Conservation (phyloP, 768 basidiomycete species). For the Boletus pseudopeckii region DNA sequence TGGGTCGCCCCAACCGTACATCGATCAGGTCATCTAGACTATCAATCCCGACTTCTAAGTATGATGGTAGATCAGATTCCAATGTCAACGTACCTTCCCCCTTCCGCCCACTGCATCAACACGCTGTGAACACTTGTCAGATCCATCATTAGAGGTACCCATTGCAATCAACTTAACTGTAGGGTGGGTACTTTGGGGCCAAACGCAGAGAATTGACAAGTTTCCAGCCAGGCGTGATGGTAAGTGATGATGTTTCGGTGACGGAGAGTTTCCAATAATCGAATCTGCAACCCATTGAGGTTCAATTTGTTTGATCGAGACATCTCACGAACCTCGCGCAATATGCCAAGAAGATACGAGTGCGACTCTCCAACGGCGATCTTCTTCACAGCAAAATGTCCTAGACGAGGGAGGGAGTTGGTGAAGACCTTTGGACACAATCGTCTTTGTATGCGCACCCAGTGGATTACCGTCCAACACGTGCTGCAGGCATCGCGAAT, state of each 20-base stretch:
- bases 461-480: conserved; percentile 83
- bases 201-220: conserved; percentile 80
- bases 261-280: conserved; percentile 78
- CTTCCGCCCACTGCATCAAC: conserved; percentile 93
- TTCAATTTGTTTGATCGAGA: neutral
- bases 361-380: conserved; percentile 93
- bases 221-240: conserved; percentile 94
- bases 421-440: neutral
- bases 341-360: conserved; percentile 75
- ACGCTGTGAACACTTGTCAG: conserved; percentile 44
- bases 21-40: conserved; percentile 86
- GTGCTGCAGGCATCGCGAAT: conserved; percentile 46
- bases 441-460: conserved; percentile 38
- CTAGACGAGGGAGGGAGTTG: conserved; percentile 31
- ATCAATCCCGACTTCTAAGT: neutral
- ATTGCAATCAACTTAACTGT: conserved; percentile 51
- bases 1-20: conserved; percentile 63
- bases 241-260: conserved; percentile 95
- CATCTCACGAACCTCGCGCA: conserved; percentile 58
- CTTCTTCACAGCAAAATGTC: conserved; percentile 94
- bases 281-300: conserved; percentile 46
- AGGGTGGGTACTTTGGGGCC: conserved; percentile 85
- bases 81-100: conserved; percentile 50
- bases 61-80: neutral
- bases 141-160: neutral